These are phyloP conservation scores for Suillus americanus DNA, from an alignment of 768 basidiomycete genomes.

Conservation along the genomic window DNA sequence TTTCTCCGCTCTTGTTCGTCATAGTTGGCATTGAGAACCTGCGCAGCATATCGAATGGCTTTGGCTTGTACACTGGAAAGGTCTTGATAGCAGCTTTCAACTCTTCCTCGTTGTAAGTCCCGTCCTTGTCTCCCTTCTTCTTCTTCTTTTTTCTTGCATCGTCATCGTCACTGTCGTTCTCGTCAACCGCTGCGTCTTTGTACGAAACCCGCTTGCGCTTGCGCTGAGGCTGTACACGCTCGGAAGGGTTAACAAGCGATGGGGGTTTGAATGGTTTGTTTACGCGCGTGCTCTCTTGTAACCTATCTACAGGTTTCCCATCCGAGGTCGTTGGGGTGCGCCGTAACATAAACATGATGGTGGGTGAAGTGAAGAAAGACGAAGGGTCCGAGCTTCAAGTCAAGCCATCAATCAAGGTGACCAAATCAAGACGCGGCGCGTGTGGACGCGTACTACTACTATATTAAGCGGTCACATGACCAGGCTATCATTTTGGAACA, in stretches of 20 bases:
- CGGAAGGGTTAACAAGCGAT: constrained; percentile 40
- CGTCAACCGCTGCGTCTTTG: constrained; percentile 64
- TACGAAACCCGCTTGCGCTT: constrained; percentile 91
- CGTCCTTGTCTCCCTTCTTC: constrained; percentile 58
- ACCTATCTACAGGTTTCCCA: constrained; percentile 64
- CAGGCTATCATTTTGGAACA: not conserved
- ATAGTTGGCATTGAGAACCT: constrained; percentile 86
- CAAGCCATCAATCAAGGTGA: not conserved
- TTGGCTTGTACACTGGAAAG: constrained; percentile 81
- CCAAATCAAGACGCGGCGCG: not conserved
- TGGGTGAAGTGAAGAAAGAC: not conserved
- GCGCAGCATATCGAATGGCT: constrained; percentile 66
- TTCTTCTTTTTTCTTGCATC: constrained; percentile 55
- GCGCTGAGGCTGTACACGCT: constrained; percentile 63
- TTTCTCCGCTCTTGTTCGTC: constrained; percentile 66
- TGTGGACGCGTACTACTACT: constrained; percentile 14
- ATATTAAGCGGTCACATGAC: constrained; percentile 25
- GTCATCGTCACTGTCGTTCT: constrained; percentile 58
- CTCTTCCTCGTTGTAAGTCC: constrained; percentile 62
- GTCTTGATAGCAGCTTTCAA: constrained; percentile 61
- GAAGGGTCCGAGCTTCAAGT: not conserved
- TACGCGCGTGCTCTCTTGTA: constrained; percentile 69
- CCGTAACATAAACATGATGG: constrained; percentile 54
- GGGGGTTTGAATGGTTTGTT: constrained; percentile 85
- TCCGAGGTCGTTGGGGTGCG: constrained; percentile 69